These are phyloP conservation scores for Yamadazyma blattariae DNA, from an alignment of 1,139 yeast genomes.

Conservation along the genomic window DNA sequence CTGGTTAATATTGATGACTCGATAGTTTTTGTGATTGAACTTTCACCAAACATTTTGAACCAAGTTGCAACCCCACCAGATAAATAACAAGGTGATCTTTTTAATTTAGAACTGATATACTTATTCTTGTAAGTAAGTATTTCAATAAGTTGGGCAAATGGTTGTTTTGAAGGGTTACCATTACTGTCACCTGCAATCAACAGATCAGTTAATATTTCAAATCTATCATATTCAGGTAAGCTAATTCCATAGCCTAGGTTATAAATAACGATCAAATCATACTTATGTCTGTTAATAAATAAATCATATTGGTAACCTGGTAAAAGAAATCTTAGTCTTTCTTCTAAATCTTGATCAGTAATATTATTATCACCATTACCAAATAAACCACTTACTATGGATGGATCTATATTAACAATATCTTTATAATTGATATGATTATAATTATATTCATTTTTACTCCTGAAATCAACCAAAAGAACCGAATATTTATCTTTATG, in stretches of 20 bases:
- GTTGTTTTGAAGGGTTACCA: constrained; percentile 34
- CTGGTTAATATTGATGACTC: constrained; percentile 13
- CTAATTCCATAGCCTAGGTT: constrained; percentile 38
- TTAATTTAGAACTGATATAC: constrained; percentile 34
- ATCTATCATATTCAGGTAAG: constrained; percentile 21
- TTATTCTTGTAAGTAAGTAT: constrained; percentile 43
- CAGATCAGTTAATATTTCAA: constrained; percentile 21
- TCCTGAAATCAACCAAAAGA: constrained; percentile 65
- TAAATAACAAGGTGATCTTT: constrained; percentile 32
- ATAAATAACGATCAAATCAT: constrained; percentile 62
- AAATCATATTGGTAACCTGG: constrained; percentile 50
- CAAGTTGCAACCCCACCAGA: constrained; percentile 43
- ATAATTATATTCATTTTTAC: constrained; percentile 52
- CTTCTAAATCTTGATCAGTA: constrained; percentile 61
- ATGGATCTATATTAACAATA: constrained; percentile 71
- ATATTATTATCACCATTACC: constrained; percentile 24
- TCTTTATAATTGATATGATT: constrained; percentile 58
- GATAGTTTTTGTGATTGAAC: constrained; percentile 21
- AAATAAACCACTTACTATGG: constrained; percentile 28
- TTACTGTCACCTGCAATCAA: constrained; percentile 17
- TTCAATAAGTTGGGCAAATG: constrained; percentile 51
- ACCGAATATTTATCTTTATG: constrained; percentile 15
- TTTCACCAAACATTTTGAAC: constrained; percentile 32
- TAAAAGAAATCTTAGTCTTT: constrained; percentile 49
- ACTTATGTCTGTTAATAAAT: constrained; percentile 52